Evolutionary conservation across 306 rosid species (phyloP).

Genomic region (Pterocarpus santalinus): DNA sequence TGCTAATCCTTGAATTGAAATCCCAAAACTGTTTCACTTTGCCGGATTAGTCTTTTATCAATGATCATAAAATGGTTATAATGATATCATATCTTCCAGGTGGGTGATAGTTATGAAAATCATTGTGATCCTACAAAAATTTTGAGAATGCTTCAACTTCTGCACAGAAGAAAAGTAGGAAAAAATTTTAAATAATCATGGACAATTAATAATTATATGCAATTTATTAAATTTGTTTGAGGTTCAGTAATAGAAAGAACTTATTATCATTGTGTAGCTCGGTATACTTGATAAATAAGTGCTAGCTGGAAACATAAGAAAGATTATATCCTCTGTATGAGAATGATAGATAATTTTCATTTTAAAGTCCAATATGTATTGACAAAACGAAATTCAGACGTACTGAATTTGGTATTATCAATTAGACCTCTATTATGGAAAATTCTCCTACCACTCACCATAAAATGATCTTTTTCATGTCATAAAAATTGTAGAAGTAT

Average conservation of each 20-base stretch:
- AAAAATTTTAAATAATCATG: neutral
- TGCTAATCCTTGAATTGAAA: neutral
- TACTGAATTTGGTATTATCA: neutral
- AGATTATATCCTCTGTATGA: too few species aligned
- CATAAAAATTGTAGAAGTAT: neutral
- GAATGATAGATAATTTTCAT: too few species aligned
- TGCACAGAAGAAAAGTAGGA: neutral
- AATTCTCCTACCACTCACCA: constrained; percentile 13
- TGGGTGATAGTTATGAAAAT: neutral
- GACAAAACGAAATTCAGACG: neutral
- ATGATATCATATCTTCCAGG: neutral
- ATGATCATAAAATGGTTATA: neutral
- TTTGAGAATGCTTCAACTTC: neutral
- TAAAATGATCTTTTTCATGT: neutral
- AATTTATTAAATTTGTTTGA: neutral
- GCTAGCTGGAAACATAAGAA: neutral
- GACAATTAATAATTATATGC: neutral
- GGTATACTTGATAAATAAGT: neutral
- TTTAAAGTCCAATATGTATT: neutral
- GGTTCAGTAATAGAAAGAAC: neutral
- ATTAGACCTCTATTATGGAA: neutral
- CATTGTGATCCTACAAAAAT: neutral
- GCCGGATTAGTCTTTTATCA: neutral
- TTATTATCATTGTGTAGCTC: neutral
- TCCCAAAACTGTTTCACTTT: neutral